Conservation (phyloP, 192 early-diverging fungal genomes). For the Entomortierella beljakovae region DNA sequence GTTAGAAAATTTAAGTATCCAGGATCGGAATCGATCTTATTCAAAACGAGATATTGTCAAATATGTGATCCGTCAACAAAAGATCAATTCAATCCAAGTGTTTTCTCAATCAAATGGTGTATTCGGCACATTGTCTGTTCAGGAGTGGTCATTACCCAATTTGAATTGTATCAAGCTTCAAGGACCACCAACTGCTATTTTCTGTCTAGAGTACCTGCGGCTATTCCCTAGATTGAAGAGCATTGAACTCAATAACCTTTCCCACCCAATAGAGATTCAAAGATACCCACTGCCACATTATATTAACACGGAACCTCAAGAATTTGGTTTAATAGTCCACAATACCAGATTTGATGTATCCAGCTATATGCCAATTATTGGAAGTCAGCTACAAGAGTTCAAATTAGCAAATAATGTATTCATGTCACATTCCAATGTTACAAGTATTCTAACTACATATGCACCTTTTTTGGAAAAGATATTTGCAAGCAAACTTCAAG, state of each 20-base stretch:
- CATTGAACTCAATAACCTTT: not conserved
- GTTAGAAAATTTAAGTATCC: not conserved
- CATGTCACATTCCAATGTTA: too few relatives aligned
- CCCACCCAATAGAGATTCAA: not conserved
- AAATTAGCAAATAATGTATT: too few relatives aligned
- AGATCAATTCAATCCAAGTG: not conserved
- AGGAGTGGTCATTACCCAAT: slow-evolving; percentile 10
- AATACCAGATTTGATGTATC: not conserved
- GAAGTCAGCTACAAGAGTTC: too few relatives aligned
- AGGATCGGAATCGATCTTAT: not conserved
- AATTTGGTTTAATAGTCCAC: not conserved
- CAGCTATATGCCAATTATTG: too few relatives aligned
- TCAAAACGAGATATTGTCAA: not conserved
- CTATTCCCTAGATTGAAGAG: slow-evolving; percentile 3
- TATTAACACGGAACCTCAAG: too few relatives aligned
- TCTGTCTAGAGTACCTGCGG: slow-evolving; percentile 16
- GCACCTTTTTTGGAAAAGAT: too few relatives aligned
- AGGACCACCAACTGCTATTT: slow-evolving; percentile 11
- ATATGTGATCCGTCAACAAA: not conserved
- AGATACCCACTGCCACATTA: not conserved
- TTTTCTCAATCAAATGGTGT: not conserved
- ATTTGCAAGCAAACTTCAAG: too few relatives aligned
- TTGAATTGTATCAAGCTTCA: slow-evolving; percentile 7
- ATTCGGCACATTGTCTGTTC: not conserved
- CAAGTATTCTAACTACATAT: too few relatives aligned